phyloP scores from a whole-genome alignment of 2,329 filamentous ascomycete species.

The Pezicula radicicola region DNA sequence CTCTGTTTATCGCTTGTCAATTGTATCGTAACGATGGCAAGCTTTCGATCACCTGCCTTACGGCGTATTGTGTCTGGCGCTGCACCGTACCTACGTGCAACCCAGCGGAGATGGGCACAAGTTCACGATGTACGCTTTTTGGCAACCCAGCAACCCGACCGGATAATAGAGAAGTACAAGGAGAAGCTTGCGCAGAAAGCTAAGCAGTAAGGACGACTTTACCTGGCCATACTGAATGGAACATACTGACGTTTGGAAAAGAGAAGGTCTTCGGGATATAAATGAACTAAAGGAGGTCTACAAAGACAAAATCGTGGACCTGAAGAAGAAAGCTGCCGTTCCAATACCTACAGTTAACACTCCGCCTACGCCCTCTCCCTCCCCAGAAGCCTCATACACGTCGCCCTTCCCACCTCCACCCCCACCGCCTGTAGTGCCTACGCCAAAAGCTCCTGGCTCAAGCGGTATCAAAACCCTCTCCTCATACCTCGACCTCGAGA shows the following conservation, averaged over 20 bases:
- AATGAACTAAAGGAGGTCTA: slow-evolving; percentile 79
- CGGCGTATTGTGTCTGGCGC: slow-evolving; percentile 35
- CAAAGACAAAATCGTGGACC: slow-evolving; percentile 72
- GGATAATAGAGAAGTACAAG: slow-evolving; percentile 80
- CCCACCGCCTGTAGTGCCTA: slow-evolving; percentile 22
- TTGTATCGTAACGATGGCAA: slow-evolving; percentile 39
- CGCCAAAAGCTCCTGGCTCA: slow-evolving; percentile 18
- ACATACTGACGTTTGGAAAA: slow-evolving; percentile 12
- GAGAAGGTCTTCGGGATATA: slow-evolving; percentile 65
- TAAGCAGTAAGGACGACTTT: slow-evolving; percentile 44
- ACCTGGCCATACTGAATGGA: neutral
- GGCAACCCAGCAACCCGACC: slow-evolving; percentile 68
- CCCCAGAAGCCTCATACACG: slow-evolving; percentile 27
- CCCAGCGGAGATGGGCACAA: slow-evolving; percentile 82
- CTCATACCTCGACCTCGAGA: slow-evolving; percentile 75
- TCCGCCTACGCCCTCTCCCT: slow-evolving; percentile 25
- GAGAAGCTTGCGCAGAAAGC: slow-evolving; percentile 84
- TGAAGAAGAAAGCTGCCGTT: slow-evolving; percentile 65
- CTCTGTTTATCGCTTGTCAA: neutral
- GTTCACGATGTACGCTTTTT: slow-evolving; percentile 92
- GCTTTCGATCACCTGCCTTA: slow-evolving; percentile 43
- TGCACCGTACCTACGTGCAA: slow-evolving; percentile 26
- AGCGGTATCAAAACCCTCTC: slow-evolving; percentile 52
- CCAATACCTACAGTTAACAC: slow-evolving; percentile 36
- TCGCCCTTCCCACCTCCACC: slow-evolving; percentile 30